These are phyloP conservation scores for Aurinia saxatilis DNA, from an alignment of 345 rosid genomes.

Conservation along the genomic window DNA sequence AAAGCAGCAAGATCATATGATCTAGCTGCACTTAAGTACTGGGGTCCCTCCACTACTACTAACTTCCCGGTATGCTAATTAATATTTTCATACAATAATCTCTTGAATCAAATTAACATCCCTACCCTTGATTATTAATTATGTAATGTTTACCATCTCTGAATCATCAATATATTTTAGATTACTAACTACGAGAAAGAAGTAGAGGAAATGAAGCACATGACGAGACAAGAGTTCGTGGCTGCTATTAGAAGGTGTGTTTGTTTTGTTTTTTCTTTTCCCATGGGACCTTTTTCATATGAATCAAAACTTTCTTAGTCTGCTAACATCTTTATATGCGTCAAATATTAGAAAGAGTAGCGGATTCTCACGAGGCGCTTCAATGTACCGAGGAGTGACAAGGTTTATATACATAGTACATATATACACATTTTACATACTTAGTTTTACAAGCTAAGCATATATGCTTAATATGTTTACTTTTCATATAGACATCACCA, in stretches of 20 bases:
- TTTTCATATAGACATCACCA: constrained; percentile 77
- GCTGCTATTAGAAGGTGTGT: constrained; percentile 85
- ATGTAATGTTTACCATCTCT: neutral
- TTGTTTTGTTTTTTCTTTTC: neutral
- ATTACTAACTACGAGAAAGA: constrained; percentile 95
- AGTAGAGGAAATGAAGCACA: constrained; percentile 94
- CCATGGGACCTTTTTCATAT: neutral
- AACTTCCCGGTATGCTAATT: constrained; percentile 66
- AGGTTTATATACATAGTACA: constrained; percentile 37
- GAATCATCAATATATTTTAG: constrained; percentile 32
- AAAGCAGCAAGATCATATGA: constrained; percentile 99
- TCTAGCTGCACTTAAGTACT: constrained; percentile 90
- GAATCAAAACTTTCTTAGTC: neutral
- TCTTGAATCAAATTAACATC: too few relatives aligned
- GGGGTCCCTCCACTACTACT: constrained; percentile 96
- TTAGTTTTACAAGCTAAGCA: neutral
- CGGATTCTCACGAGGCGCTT: constrained; percentile 97
- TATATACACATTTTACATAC: neutral
- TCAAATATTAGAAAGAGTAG: constrained; percentile 75
- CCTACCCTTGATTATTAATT: neutral
- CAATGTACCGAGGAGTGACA: constrained; percentile 98
- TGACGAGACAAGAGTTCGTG: constrained; percentile 98
- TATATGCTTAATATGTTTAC: neutral
- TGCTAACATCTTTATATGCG: neutral
- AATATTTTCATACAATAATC: neutral